Evolutionary conservation across 2,329 filamentous ascomycete species (phyloP).

Genomic region (Xylaria sp.): DNA sequence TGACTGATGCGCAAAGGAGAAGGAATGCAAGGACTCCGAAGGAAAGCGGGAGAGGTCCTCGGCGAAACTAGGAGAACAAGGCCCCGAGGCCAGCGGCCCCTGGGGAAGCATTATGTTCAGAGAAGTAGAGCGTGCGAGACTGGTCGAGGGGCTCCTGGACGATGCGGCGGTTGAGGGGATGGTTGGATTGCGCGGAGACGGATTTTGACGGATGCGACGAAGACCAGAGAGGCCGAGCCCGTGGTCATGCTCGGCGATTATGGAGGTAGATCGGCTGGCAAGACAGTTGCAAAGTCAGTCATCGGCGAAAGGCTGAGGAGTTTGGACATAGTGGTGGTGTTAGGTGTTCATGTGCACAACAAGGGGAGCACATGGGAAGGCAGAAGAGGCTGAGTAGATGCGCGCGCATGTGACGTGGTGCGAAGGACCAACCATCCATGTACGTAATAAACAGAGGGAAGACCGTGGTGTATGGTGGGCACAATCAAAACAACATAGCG

Average conservation of each 20-base stretch:
- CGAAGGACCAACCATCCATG: constrained; percentile 3
- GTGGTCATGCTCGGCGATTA: constrained; percentile 88
- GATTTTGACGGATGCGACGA: constrained; percentile 91
- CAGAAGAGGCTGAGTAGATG: constrained; percentile 29
- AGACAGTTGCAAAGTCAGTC: constrained; percentile 44
- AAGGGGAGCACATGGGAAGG: not conserved
- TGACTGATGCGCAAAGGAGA: constrained; percentile 96
- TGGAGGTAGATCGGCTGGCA: constrained; percentile 71
- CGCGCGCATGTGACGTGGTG: constrained; percentile 30
- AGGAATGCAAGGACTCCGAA: constrained; percentile 95
- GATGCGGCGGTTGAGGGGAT: constrained; percentile 72
- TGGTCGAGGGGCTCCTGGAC: constrained; percentile 68
- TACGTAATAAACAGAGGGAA: not conserved
- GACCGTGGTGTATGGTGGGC: not conserved
- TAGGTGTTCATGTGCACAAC: constrained; percentile 27
- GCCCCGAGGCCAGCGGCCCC: constrained; percentile 68
- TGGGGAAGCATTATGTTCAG: constrained; percentile 74
- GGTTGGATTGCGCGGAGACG: constrained; percentile 72
- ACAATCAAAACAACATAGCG: not conserved
- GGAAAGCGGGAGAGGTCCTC: constrained; percentile 95
- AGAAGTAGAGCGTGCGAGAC: constrained; percentile 75
- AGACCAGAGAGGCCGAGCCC: constrained; percentile 86
- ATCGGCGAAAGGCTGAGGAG: constrained; percentile 39
- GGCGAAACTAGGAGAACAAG: constrained; percentile 78
- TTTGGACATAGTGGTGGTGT: constrained; percentile 14